phyloP scores from a whole-genome alignment of 2,329 filamentous ascomycete species.

The Malbranchea cinnamomea region DNA sequence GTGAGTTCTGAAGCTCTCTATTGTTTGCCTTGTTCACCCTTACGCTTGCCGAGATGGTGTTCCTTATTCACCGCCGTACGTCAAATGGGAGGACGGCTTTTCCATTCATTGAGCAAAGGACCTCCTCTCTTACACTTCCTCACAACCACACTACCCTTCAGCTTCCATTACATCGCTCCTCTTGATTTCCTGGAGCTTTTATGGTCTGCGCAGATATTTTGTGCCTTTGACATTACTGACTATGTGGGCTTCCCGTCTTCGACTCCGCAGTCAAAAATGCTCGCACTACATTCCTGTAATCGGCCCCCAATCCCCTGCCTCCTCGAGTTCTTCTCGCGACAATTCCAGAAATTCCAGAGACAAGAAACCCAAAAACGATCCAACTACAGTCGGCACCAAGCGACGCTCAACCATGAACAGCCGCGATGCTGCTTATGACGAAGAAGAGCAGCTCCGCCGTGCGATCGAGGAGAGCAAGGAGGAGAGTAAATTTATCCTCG shows the following conservation, averaged over 20 bases:
- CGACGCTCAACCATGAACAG: conserved; percentile 96
- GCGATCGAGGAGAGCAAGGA: conserved; percentile 93
- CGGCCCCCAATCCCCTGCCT: conserved; percentile 32
- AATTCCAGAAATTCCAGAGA: conserved; percentile 25
- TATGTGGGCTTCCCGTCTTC: conserved; percentile 18
- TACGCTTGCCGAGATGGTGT: background rate
- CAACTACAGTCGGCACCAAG: conserved; percentile 51
- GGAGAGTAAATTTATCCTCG: conserved; percentile 44
- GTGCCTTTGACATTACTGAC: background rate
- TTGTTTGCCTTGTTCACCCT: background rate
- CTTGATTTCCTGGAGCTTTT: background rate
- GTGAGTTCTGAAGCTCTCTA: conserved; percentile 40
- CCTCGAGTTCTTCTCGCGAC: conserved; percentile 28
- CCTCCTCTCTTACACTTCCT: conserved; percentile 1
- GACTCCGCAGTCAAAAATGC: conserved; percentile 39
- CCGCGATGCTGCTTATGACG: conserved; percentile 84
- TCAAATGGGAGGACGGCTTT: background rate
- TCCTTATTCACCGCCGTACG: conserved; percentile 2
- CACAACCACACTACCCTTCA: background rate
- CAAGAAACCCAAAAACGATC: conserved; percentile 34
- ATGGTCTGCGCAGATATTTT: conserved; percentile 1
- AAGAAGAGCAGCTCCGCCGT: conserved; percentile 74
- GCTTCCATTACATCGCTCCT: background rate
- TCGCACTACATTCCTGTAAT: conserved; percentile 49
- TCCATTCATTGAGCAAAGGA: background rate